These are phyloP conservation scores for Pestalotiopsis sp. DNA, from an alignment of 2,329 filamentous ascomycete species.

Conservation along the genomic window DNA sequence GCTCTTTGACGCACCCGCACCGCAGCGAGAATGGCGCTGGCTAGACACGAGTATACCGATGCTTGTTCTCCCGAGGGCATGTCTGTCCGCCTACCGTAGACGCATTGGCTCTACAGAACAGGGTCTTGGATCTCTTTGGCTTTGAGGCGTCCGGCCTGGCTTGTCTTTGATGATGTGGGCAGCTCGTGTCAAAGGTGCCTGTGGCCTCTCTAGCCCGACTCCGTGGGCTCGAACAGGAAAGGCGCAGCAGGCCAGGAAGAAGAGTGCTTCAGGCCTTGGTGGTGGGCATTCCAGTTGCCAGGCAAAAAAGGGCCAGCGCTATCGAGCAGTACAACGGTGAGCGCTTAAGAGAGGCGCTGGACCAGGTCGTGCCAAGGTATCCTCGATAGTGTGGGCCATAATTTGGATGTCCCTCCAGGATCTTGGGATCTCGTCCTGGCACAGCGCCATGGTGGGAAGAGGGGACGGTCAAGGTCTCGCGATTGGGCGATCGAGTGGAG, in stretches of 20 bases:
- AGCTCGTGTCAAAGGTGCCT: background rate
- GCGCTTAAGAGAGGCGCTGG: background rate
- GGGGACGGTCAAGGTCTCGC: background rate
- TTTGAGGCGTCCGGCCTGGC: background rate
- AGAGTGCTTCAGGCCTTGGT: background rate
- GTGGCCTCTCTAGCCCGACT: background rate
- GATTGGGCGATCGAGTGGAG: conserved; percentile 10
- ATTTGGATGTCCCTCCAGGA: conserved; percentile 7
- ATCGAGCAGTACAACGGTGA: background rate
- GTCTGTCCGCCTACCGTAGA: too few species aligned
- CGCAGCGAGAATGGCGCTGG: background rate
- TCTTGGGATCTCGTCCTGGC: conserved; percentile 1
- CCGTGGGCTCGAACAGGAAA: conserved; percentile 3
- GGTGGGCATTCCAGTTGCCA: background rate
- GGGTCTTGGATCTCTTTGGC: background rate
- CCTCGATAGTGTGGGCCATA: background rate
- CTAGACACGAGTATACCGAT: background rate
- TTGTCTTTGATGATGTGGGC: conserved; percentile 7
- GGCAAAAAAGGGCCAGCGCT: background rate
- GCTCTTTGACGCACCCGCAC: background rate
- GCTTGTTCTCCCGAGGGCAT: background rate
- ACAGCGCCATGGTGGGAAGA: background rate
- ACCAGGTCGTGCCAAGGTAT: background rate
- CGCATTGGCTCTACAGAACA: background rate
- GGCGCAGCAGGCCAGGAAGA: background rate